Evolutionary conservation across 495 filamentous ascomycete genomes (phyloP).

Genomic region (Podospora pseudocomata): DNA sequence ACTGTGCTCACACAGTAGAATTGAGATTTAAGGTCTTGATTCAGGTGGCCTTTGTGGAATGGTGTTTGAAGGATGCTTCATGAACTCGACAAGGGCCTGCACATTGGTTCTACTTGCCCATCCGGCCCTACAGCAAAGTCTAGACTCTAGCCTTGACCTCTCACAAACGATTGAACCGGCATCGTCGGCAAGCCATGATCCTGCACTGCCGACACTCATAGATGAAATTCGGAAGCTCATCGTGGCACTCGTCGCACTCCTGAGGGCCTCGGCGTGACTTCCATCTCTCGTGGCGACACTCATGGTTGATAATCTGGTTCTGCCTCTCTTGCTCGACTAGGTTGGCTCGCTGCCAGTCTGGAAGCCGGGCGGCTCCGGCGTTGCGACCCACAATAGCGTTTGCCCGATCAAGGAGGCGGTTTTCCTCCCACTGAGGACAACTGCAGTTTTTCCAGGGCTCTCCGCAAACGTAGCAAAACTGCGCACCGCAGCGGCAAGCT

Average conservation of each 20-base stretch:
- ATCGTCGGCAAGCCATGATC: constrained; percentile 29
- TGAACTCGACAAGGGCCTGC: no score
- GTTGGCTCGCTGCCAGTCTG: neutral
- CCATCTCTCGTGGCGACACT: constrained; percentile 30
- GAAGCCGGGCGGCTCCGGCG: neutral
- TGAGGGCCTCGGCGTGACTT: constrained; percentile 9
- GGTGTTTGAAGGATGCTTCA: no score
- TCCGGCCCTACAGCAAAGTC: no score
- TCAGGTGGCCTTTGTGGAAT: no score
- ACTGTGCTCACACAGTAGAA: no score
- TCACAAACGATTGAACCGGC: constrained; percentile 26
- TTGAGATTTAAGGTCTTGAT: no score
- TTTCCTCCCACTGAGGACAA: constrained; percentile 33
- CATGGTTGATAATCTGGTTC: constrained; percentile 26
- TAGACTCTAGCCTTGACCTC: neutral
- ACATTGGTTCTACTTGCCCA: no score
- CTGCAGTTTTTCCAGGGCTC: constrained; percentile 48
- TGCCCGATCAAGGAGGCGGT: constrained; percentile 3
- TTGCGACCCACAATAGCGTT: constrained; percentile 15
- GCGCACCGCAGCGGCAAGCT: constrained; percentile 47
- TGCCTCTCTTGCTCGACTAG: constrained; percentile 11
- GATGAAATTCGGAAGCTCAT: constrained; percentile 26
- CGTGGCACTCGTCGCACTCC: constrained; percentile 29
- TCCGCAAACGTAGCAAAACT: constrained; percentile 61
- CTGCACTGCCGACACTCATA: constrained; percentile 32